phyloP scores from a whole-genome alignment of 2,329 filamentous ascomycete genomes.

The Aspergillus transmontanensis region DNA sequence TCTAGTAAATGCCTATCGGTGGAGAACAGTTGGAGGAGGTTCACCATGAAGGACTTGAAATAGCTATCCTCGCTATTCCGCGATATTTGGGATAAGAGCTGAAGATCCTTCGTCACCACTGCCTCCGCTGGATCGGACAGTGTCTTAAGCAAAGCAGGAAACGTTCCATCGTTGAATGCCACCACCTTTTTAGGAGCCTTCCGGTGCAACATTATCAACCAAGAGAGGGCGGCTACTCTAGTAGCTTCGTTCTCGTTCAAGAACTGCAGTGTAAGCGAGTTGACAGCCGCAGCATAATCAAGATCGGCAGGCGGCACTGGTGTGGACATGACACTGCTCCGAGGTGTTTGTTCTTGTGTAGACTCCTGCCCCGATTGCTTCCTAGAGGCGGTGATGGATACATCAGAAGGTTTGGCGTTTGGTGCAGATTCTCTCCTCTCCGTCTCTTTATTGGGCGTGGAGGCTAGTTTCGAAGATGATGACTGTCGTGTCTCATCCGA shows the following conservation, averaged over 20 bases:
- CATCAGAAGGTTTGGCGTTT: constrained; percentile 32
- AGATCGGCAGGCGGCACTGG: constrained; percentile 63
- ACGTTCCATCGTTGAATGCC: constrained; percentile 95
- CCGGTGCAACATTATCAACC: constrained; percentile 96
- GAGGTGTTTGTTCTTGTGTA: constrained; percentile 44
- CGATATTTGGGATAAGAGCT: constrained; percentile 93
- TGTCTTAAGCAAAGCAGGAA: constrained; percentile 93
- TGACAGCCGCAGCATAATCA: constrained; percentile 95
- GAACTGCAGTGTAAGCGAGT: constrained; percentile 88
- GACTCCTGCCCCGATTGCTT: constrained; percentile 33
- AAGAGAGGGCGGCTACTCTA: constrained; percentile 86
- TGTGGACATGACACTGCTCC: constrained; percentile 50
- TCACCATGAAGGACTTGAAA: constrained; percentile 98
- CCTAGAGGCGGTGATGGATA: constrained; percentile 29
- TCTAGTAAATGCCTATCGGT: constrained; percentile 90
- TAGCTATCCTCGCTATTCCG: constrained; percentile 96
- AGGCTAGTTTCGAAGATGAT: constrained; percentile 45
- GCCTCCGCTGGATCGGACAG: constrained; percentile 93
- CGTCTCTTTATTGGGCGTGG: constrained; percentile 40
- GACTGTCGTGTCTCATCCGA: constrained; percentile 41
- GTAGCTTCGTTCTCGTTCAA: constrained; percentile 97
- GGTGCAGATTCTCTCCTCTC: constrained; percentile 48
- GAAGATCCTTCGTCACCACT: constrained; percentile 91
- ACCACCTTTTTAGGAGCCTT: constrained; percentile 92
- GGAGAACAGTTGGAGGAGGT: constrained; percentile 89